phyloP scores from a whole-genome alignment of 306 rosid genomes.

The Quercus robur region DNA sequence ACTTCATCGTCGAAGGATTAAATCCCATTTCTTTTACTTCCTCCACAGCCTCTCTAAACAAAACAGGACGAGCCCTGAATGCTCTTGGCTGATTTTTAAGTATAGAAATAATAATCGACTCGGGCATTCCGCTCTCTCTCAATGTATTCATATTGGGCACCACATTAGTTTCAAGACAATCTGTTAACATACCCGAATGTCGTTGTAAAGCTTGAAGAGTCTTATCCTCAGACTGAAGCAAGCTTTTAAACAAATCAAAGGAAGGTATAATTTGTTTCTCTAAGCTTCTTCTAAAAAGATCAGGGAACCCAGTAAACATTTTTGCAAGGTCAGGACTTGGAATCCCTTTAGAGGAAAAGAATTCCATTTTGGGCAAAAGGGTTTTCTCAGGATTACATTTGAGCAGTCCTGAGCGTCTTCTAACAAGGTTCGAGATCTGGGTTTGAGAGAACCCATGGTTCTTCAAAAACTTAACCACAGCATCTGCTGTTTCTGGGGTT shows the following conservation, averaged over 20 bases:
- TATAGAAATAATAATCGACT: background rate
- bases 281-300: slow-evolving; percentile 15
- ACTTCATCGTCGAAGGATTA: slow-evolving; percentile 4
- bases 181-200: background rate
- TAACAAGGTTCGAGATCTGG: slow-evolving; percentile 9
- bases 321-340: slow-evolving; percentile 23
- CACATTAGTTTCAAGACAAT: background rate
- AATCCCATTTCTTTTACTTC: slow-evolving; percentile 31
- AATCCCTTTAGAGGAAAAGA: slow-evolving; percentile 35
- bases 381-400: background rate
- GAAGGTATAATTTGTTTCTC: slow-evolving; percentile 16
- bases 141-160: background rate
- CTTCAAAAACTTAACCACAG: slow-evolving; percentile 11
- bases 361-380: slow-evolving; percentile 32
- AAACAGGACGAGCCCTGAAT: background rate
- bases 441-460: slow-evolving; percentile 19
- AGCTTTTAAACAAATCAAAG: slow-evolving; percentile 9
- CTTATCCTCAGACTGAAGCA: slow-evolving; percentile 23
- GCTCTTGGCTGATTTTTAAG: slow-evolving; percentile 6
- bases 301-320: slow-evolving; percentile 4
- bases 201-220: background rate
- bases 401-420: background rate
- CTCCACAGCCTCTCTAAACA: slow-evolving; percentile 17
- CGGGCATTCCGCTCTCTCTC: slow-evolving; percentile 11
- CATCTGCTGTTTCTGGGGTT: slow-evolving; percentile 26